These are phyloP conservation scores for Clarireedia homoeocarpa DNA, from an alignment of 2,329 filamentous ascomycete genomes.

Conservation along the genomic window DNA sequence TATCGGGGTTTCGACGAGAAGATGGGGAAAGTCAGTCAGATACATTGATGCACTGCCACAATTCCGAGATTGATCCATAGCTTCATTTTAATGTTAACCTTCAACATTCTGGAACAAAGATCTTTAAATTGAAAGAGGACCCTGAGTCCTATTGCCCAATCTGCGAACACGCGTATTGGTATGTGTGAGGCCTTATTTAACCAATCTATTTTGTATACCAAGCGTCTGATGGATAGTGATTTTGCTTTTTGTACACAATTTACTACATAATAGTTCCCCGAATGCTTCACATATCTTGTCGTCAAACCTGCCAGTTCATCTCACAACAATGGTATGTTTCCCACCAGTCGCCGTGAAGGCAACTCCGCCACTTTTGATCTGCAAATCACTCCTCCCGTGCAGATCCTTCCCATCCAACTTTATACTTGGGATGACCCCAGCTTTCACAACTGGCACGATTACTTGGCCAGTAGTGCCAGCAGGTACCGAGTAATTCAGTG, in stretches of 20 bases:
- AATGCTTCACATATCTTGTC: neutral
- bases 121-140: no score
- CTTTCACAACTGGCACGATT: constrained; percentile 5
- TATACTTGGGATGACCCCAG: constrained; percentile 10
- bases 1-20: no score
- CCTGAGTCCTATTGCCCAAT: no score
- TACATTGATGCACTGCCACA: no score
- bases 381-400: neutral
- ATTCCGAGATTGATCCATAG: no score
- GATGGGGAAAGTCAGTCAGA: no score
- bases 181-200: no score
- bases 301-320: neutral
- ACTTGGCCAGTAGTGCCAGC: constrained; percentile 11
- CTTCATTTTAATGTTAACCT: no score
- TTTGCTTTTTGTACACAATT: neutral
- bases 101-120: no score
- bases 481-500: constrained; percentile 11
- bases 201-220: no score
- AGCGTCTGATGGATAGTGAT: no score
- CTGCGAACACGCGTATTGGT: no score
- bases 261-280: neutral
- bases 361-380: neutral
- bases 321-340: constrained; percentile 1
- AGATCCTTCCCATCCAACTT: constrained; percentile 7
- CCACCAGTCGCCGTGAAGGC: neutral